These are phyloP conservation scores for Pecoramyces ruminantium DNA, from an alignment of 192 early-diverging fungal species.

Conservation along the genomic window DNA sequence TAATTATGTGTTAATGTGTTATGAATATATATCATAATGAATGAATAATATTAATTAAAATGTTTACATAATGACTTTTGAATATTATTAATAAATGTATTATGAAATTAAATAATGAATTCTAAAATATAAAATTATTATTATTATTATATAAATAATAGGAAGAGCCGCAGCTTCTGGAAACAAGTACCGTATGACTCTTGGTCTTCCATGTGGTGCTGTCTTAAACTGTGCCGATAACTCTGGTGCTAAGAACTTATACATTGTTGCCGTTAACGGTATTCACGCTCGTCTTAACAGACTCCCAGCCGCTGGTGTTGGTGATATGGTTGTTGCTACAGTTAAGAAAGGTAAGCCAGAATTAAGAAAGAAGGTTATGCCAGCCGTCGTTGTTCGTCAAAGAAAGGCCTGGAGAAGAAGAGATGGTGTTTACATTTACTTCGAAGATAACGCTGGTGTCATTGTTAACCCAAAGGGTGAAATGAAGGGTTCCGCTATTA, in stretches of 20 bases:
- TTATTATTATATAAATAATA: neutral
- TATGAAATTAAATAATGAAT: no score
- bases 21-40: no score
- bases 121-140: no score
- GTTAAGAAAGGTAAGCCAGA: slow-evolving; percentile 99
- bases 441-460: slow-evolving; percentile 99
- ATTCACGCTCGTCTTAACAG: slow-evolving; percentile 92
- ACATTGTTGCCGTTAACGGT: slow-evolving; percentile 94
- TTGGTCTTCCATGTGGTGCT: slow-evolving; percentile 88
- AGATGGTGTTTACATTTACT: slow-evolving; percentile 99
- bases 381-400: slow-evolving; percentile 97
- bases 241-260: slow-evolving; percentile 99
- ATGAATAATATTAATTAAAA: no score
- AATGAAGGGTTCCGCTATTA: slow-evolving; percentile 99
- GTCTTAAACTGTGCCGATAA: slow-evolving; percentile 99
- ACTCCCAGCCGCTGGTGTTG: slow-evolving; percentile 91
- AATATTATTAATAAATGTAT: no score
- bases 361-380: slow-evolving; percentile 99
- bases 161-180: slow-evolving; percentile 28
- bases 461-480: slow-evolving; percentile 99
- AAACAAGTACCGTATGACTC: slow-evolving; percentile 98
- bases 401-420: slow-evolving; percentile 97
- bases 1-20: no score
- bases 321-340: slow-evolving; percentile 98
- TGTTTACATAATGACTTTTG: no score